Evolutionary conservation across 371 early-diverging fungal genomes (phyloP).

Genomic region (Apophysomyces trapeziformis): DNA sequence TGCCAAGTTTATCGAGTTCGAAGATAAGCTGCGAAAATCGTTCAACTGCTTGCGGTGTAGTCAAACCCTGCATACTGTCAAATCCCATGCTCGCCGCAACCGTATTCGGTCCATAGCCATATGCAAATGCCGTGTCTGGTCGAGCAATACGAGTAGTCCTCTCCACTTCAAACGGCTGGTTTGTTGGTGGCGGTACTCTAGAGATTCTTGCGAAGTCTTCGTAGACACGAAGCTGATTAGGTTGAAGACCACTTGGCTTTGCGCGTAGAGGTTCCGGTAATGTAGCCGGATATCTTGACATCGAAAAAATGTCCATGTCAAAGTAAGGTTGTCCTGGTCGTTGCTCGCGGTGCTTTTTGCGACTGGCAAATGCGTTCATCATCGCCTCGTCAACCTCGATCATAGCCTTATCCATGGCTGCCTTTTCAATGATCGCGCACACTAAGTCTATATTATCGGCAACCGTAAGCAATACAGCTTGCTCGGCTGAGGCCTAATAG

Average conservation of each 20-base stretch:
- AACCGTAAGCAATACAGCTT: constrained; percentile 78
- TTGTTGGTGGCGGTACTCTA: constrained; percentile 24
- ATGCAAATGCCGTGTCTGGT: constrained; percentile 12
- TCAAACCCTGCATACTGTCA: constrained; percentile 14
- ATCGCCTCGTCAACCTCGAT: constrained; percentile 86
- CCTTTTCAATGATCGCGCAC: constrained; percentile 90
- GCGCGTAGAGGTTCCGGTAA: constrained; percentile 86
- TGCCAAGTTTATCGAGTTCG: constrained; percentile 78
- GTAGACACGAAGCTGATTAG: constrained; percentile 80
- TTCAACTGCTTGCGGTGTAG: constrained; percentile 67
- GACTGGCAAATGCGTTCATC: constrained; percentile 62
- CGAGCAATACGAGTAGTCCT: constrained; percentile 14
- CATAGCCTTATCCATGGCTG: constrained; percentile 90
- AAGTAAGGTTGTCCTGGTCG: constrained; percentile 88
- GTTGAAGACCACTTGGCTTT: constrained; percentile 79
- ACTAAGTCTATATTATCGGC: constrained; percentile 92
- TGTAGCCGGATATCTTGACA: constrained; percentile 76
- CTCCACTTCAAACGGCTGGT: constrained; percentile 17
- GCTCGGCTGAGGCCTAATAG: constrained; percentile 70
- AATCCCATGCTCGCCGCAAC: constrained; percentile 1
- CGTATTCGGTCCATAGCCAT: constrained; percentile 15
- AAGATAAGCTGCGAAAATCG: constrained; percentile 69
- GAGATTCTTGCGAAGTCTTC: constrained; percentile 70
- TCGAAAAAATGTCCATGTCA: constrained; percentile 77
- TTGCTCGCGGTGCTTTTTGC: constrained; percentile 88